Conservation (phyloP, 2,329 filamentous ascomycete species). For the Amauroascus niger region DNA sequence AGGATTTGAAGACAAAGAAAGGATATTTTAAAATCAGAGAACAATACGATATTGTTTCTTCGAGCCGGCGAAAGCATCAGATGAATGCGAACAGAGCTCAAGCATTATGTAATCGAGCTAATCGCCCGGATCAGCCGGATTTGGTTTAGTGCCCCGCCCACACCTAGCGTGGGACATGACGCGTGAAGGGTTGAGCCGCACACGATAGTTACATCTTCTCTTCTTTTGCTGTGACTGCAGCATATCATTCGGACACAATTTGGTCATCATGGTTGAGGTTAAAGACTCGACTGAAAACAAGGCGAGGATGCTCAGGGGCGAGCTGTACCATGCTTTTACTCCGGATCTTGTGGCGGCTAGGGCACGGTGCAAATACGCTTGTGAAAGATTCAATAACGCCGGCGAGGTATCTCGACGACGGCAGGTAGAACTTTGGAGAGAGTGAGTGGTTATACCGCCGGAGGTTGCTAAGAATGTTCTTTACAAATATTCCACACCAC, state of each 20-base stretch:
- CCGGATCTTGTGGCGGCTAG: slow-evolving; percentile 57
- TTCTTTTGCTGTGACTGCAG: too few relatives aligned
- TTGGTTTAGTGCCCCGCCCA: not conserved
- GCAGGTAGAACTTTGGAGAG: slow-evolving; percentile 58
- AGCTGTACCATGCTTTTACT: slow-evolving; percentile 65
- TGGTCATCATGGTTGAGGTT: not conserved
- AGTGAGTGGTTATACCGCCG: slow-evolving; percentile 45
- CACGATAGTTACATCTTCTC: too few relatives aligned
- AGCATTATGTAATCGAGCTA: not conserved
- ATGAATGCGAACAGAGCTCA: not conserved
- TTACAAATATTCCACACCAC: not conserved
- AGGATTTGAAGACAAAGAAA: slow-evolving; percentile 5
- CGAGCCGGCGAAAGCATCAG: not conserved
- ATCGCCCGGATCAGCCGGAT: not conserved
- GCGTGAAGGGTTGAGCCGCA: not conserved
- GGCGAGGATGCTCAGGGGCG: slow-evolving; percentile 52
- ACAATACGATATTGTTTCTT: slow-evolving; percentile 9
- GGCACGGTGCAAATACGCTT: slow-evolving; percentile 53
- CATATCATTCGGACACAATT: not conserved
- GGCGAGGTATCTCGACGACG: slow-evolving; percentile 52
- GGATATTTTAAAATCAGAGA: not conserved
- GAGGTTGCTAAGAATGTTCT: not conserved
- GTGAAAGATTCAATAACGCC: slow-evolving; percentile 53
- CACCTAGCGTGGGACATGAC: not conserved
- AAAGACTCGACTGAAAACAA: slow-evolving; percentile 20